A percentile compares a stretch with the other conserved stretches of the same genome.
Conservation (phyloP, 306 rosid species). For the Vigna nakashimae region DNA sequence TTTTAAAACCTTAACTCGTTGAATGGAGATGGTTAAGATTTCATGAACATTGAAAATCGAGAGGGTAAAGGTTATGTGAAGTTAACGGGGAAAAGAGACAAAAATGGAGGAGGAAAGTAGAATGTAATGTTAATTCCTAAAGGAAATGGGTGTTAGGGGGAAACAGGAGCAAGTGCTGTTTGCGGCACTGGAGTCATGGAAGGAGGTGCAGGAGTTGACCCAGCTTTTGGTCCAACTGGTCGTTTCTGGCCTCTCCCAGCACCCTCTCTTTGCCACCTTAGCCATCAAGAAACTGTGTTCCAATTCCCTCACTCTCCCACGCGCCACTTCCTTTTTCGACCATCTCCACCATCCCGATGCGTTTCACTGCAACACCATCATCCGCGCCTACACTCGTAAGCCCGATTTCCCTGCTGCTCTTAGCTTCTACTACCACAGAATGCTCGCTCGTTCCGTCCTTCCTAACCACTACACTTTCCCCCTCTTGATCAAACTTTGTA, state of each 20-base stretch:
- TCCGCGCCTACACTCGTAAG: constrained; percentile 53
- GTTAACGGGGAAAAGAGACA: no score
- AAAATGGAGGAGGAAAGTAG: no score
- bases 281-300: constrained; percentile 63
- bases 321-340: constrained; percentile 49
- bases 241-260: constrained; percentile 56
- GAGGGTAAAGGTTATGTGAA: no score
- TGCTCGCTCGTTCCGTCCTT: constrained; percentile 49
- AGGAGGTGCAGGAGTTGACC: constrained; percentile 47
- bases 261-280: constrained; percentile 52
- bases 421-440: constrained; percentile 51
- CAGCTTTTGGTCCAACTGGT: constrained; percentile 57
- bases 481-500: constrained; percentile 55
- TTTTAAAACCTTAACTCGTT: no score
- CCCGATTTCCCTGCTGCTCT: constrained; percentile 49
- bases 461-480: constrained; percentile 76
- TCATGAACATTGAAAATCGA: no score
- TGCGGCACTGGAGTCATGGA: constrained; percentile 51
- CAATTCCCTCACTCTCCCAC: constrained; percentile 42
- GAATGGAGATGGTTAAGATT: no score
- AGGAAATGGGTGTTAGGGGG: neutral
- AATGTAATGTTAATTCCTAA: no score
- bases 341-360: constrained; percentile 60
- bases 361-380: constrained; percentile 61
- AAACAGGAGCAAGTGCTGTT: constrained; percentile 1